phyloP scores from a whole-genome alignment of 805 yeast genomes.

The Ogataea nitratoaversa region DNA sequence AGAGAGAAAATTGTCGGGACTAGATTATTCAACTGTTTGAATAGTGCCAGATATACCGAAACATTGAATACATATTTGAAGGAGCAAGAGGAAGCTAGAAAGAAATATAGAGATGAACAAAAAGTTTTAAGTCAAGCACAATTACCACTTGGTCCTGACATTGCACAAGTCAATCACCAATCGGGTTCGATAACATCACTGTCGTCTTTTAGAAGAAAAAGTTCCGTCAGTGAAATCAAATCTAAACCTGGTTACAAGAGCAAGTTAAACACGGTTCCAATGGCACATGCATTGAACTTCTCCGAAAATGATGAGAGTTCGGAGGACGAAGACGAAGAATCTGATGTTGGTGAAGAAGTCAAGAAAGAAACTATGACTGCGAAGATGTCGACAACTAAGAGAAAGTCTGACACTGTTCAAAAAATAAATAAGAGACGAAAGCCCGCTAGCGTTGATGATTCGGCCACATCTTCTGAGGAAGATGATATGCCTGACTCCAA shows the following conservation, averaged over 20 bases:
- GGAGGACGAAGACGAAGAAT: constrained; percentile 21
- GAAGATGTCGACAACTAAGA: neutral
- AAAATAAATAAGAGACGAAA: constrained; percentile 9
- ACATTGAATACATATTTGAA: constrained; percentile 32
- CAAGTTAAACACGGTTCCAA: constrained; percentile 37
- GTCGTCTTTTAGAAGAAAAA: constrained; percentile 35
- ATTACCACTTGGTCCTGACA: constrained; percentile 1
- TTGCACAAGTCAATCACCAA: constrained; percentile 10
- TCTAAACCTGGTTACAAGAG: constrained; percentile 28
- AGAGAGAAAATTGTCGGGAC: constrained; percentile 72
- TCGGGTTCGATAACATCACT: constrained; percentile 18
- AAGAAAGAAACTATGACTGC: constrained; percentile 21
- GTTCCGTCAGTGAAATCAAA: constrained; percentile 44
- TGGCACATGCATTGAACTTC: constrained; percentile 52
- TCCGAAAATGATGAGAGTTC: constrained; percentile 30
- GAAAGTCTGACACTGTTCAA: constrained; percentile 1
- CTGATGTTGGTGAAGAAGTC: constrained; percentile 8
- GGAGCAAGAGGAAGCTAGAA: constrained; percentile 21
- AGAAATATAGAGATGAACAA: constrained; percentile 14
- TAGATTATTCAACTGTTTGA: constrained; percentile 54
- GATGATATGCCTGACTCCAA: constrained; percentile 12
- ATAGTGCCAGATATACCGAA: constrained; percentile 55
- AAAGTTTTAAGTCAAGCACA: constrained; percentile 6
- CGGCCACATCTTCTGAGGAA: constrained; percentile 19
- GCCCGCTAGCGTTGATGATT: constrained; percentile 7